These are phyloP conservation scores for Peronosclerospora sorghi DNA, from an alignment of 352 stramenopile genomes.

Conservation along the genomic window DNA sequence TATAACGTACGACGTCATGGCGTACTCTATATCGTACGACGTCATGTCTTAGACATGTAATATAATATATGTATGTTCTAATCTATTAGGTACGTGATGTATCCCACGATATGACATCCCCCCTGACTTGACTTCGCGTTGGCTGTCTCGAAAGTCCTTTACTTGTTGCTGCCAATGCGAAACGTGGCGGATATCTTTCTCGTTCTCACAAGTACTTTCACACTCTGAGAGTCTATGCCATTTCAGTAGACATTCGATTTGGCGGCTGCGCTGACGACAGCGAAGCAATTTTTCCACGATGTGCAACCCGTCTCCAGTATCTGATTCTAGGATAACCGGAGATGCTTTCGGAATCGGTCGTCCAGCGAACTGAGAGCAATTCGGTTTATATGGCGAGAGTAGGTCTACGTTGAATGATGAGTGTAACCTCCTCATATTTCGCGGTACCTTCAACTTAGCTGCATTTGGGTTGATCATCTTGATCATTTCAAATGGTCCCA, in stretches of 20 bases:
- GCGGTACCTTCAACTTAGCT: not conserved
- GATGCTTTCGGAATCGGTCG: not conserved
- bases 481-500: conserved; percentile 2
- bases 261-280: not conserved
- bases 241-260: not conserved
- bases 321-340: no score
- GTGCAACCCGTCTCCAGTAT: not conserved
- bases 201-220: conserved; percentile 1
- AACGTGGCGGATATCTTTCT: conserved; percentile 2
- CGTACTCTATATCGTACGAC: no score
- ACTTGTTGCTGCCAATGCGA: conserved; percentile 6
- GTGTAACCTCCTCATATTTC: not conserved
- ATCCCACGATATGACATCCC: conserved; percentile 2
- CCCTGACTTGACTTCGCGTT: conserved; percentile 5
- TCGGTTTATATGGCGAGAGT: no score
- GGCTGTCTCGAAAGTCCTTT: not conserved
- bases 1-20: no score
- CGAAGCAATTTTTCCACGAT: not conserved
- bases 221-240: not conserved
- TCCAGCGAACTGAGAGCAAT: not conserved
- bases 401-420: no score
- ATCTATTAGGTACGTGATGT: no score
- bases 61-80: no score
- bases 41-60: no score
- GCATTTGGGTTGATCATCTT: conserved; percentile 5